These are phyloP conservation scores for Fusarium zealandicum DNA, from an alignment of 2,329 filamentous ascomycete species.

Conservation along the genomic window DNA sequence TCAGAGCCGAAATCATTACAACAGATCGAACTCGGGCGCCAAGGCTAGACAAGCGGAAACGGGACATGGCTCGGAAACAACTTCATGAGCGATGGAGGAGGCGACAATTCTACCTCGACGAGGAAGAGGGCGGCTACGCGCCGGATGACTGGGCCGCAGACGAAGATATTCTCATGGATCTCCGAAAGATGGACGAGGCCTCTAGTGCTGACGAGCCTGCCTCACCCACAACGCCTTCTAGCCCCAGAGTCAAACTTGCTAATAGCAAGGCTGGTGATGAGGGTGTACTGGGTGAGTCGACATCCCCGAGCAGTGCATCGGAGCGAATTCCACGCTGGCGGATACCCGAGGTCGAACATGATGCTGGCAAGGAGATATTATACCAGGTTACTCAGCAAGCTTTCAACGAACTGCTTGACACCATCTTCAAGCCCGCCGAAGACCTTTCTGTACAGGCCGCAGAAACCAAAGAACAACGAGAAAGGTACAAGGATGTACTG, in stretches of 20 bases:
- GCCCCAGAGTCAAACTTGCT: conserved; percentile 79
- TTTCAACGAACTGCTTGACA: conserved; percentile 90
- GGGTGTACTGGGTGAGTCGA: conserved; percentile 73
- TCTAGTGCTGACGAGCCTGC: conserved; percentile 52
- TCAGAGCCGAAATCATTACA: conserved; percentile 48
- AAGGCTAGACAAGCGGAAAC: conserved; percentile 50
- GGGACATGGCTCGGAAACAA: conserved; percentile 57
- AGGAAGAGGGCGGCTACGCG: conserved; percentile 77
- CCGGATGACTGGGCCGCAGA: conserved; percentile 70
- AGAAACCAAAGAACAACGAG: conserved; percentile 67
- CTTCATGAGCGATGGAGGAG: conserved; percentile 78
- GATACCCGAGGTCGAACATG: conserved; percentile 79
- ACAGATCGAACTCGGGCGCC: conserved; percentile 48
- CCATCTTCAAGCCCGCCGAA: conserved; percentile 83
- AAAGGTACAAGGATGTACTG: conserved; percentile 61
- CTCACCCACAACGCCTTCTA: conserved; percentile 71
- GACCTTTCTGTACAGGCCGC: conserved; percentile 74
- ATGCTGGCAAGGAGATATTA: conserved; percentile 85
- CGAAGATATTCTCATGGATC: conserved; percentile 61
- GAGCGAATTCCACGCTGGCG: conserved; percentile 82
- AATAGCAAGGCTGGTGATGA: conserved; percentile 76
- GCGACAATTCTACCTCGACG: conserved; percentile 82
- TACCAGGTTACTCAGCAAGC: conserved; percentile 91
- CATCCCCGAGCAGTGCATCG: conserved; percentile 74
- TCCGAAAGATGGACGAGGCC: conserved; percentile 48